These are phyloP conservation scores for Saccharomyces hybrid DNA, from an alignment of 1,139 yeast genomes.

Conservation along the genomic window DNA sequence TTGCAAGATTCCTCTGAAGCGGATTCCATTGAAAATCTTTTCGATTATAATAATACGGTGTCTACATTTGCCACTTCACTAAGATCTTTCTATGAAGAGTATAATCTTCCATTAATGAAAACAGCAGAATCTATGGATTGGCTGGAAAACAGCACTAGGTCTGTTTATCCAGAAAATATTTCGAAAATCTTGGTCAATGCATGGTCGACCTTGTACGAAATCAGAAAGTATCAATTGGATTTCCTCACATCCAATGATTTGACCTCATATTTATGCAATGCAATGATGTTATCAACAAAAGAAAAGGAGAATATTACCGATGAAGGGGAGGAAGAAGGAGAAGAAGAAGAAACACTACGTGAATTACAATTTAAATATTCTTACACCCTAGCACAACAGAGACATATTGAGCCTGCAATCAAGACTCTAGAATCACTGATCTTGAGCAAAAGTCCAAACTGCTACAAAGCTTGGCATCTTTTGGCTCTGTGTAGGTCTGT, in stretches of 20 bases:
- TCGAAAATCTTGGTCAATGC: slow-evolving; percentile 16
- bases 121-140: slow-evolving; percentile 18
- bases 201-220: slow-evolving; percentile 23
- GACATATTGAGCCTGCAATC: slow-evolving; percentile 33
- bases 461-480: slow-evolving; percentile 45
- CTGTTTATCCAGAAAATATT: slow-evolving; percentile 19
- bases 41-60: slow-evolving; percentile 9
- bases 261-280: slow-evolving; percentile 25
- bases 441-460: slow-evolving; percentile 35
- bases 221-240: slow-evolving; percentile 13
- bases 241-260: slow-evolving; percentile 26
- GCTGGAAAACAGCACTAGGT: slow-evolving; percentile 14
- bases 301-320: neutral
- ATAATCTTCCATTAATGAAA: slow-evolving; percentile 16
- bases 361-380: slow-evolving; percentile 34
- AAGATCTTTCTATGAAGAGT: slow-evolving; percentile 14
- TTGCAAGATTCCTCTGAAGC: slow-evolving; percentile 8
- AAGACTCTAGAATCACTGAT: slow-evolving; percentile 33
- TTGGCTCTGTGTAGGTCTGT: slow-evolving; percentile 46
- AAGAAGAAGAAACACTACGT: slow-evolving; percentile 1
- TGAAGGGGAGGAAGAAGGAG: neutral
- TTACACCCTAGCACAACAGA: slow-evolving; percentile 31
- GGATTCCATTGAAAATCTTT: slow-evolving; percentile 17
- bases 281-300: slow-evolving; percentile 17
- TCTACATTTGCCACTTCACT: slow-evolving; percentile 11